phyloP scores from a whole-genome alignment of 1,284 basidiomycete genomes.

The Golubevia pallescens region DNA sequence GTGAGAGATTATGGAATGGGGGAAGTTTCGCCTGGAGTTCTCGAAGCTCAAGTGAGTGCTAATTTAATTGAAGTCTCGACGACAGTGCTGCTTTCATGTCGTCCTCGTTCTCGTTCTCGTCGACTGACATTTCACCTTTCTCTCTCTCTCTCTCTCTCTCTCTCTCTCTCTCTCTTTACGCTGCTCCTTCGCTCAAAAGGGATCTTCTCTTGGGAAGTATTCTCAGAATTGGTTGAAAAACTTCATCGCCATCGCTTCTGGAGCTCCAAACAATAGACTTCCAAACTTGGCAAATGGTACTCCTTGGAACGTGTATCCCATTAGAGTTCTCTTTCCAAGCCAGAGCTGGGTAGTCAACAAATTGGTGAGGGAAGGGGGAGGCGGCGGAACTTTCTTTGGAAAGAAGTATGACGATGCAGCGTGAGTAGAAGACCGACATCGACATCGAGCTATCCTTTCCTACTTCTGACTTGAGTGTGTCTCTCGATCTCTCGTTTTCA shows the following conservation, averaged over 20 bases:
- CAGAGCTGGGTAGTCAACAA: slow-evolving; percentile 30
- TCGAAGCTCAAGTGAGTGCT: slow-evolving; percentile 16
- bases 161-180: no score
- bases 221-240: slow-evolving; percentile 53
- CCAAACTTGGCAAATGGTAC: background rate
- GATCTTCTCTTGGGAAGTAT: slow-evolving; percentile 46
- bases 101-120: slow-evolving; percentile 9
- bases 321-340: slow-evolving; percentile 51
- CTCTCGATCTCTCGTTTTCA: background rate
- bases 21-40: background rate
- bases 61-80: background rate
- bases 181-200: slow-evolving; percentile 34
- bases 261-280: slow-evolving; percentile 5
- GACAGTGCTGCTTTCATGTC: background rate
- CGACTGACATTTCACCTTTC: no score
- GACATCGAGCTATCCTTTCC: background rate
- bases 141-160: no score
- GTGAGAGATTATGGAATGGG: slow-evolving; percentile 22
- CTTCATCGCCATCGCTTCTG: slow-evolving; percentile 43
- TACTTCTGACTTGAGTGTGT: background rate
- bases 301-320: slow-evolving; percentile 18
- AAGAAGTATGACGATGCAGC: slow-evolving; percentile 26
- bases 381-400: slow-evolving; percentile 53
- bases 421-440: slow-evolving; percentile 14
- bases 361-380: slow-evolving; percentile 30